A percentile compares a stretch with the other conserved stretches of the same genome.
These are phyloP conservation scores for Acer saccharum DNA, from an alignment of 345 rosid species.

Conservation along the genomic window DNA sequence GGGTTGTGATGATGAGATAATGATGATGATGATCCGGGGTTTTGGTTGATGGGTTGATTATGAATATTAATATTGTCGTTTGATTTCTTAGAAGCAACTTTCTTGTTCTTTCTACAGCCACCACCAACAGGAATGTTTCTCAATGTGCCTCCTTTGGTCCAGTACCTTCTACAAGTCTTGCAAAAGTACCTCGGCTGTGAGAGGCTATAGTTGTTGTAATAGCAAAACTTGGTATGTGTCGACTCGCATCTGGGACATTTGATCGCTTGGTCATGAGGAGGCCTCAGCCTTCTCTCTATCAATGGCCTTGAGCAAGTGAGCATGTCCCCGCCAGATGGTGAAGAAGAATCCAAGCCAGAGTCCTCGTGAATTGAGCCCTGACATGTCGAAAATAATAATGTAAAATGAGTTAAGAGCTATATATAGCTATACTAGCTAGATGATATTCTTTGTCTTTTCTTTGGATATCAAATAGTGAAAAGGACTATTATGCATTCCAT, in stretches of 20 bases:
- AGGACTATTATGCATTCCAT: conserved; percentile 12
- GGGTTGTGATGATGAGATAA: conserved; percentile 27
- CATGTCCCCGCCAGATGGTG: conserved; percentile 86
- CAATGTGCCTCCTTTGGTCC: conserved; percentile 97
- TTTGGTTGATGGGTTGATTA: conserved; percentile 27
- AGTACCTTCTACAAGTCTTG: conserved; percentile 96
- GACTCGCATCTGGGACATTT: conserved; percentile 98
- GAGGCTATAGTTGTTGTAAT: conserved; percentile 98
- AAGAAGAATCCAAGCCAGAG: conserved; percentile 64
- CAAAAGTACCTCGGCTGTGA: conserved; percentile 98
- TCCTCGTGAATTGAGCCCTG: conserved; percentile 65
- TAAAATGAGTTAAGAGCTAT: conserved; percentile 9
- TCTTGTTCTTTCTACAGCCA: conserved; percentile 92
- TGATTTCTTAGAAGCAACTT: conserved; percentile 56
- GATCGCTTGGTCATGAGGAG: conserved; percentile 85
- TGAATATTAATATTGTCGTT: conserved; percentile 8
- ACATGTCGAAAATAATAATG: conserved; percentile 5
- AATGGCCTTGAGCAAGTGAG: conserved; percentile 82
- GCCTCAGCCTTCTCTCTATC: conserved; percentile 90
- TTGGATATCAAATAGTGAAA: conserved; percentile 2
- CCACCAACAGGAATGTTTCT: conserved; percentile 98
- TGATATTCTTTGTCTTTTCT: conserved; percentile 3
- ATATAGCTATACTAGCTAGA: not conserved
- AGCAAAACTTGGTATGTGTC: conserved; percentile 90
- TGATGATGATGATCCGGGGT: conserved; percentile 32